These are phyloP conservation scores for Phoenix roebelenii DNA, from an alignment of 176 grass and related monocot genomes.

Conservation along the genomic window DNA sequence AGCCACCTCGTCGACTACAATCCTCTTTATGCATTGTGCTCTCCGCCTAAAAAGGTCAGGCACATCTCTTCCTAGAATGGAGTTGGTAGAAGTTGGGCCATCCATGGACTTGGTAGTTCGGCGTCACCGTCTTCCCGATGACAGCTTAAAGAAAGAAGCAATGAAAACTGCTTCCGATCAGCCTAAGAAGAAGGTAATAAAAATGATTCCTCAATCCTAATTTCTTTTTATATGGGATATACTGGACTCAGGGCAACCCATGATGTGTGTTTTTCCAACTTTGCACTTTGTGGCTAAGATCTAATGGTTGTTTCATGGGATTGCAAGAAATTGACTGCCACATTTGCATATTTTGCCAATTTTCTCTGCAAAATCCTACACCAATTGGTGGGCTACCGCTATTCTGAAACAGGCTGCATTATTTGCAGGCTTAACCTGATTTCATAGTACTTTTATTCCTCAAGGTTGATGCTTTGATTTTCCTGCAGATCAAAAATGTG, in stretches of 20 bases:
- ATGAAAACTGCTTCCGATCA: constrained; percentile 54
- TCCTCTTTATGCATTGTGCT: constrained; percentile 77
- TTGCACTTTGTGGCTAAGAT: background rate
- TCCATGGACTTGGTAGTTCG: constrained; percentile 82
- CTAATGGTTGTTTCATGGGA: no score
- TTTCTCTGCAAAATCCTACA: background rate
- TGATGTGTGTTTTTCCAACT: background rate
- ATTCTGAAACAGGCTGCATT: no score
- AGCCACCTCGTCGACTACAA: constrained; percentile 55
- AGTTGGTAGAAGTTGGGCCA: constrained; percentile 89
- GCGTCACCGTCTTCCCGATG: constrained; percentile 47
- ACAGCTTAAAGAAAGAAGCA: constrained; percentile 70
- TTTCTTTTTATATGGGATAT: background rate
- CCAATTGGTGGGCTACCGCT: no score
- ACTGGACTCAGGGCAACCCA: no score
- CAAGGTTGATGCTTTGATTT: background rate
- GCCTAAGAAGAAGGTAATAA: constrained; percentile 40
- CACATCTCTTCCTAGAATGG: constrained; percentile 77
- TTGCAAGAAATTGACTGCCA: background rate
- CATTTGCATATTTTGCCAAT: background rate
- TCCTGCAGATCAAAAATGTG: constrained; percentile 82
- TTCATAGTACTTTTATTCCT: no score
- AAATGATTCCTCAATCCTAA: constrained; percentile 1
- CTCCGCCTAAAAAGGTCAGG: constrained; percentile 79
- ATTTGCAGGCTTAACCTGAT: no score